These are phyloP conservation scores for Cicer cuneatum DNA, from an alignment of 306 rosid genomes.

Conservation along the genomic window DNA sequence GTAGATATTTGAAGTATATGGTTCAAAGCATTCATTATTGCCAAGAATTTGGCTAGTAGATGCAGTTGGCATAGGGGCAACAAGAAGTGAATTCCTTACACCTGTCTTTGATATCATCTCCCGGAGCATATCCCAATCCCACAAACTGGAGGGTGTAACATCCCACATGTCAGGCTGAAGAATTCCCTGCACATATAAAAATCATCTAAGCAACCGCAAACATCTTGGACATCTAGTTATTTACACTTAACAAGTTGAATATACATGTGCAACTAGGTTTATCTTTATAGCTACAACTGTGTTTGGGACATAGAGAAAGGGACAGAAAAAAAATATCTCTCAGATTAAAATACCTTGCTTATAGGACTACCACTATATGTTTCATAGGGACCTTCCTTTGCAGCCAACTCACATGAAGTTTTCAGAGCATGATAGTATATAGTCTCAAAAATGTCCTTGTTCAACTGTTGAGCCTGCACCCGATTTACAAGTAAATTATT, in stretches of 20 bases:
- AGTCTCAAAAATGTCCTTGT: slow-evolving; percentile 91
- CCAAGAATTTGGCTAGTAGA: slow-evolving; percentile 95
- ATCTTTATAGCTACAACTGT: slow-evolving; percentile 7
- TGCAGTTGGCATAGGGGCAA: slow-evolving; percentile 94
- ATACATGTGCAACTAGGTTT: not conserved
- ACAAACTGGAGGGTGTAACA: slow-evolving; percentile 67
- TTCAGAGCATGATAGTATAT: slow-evolving; percentile 86
- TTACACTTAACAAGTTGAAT: not conserved
- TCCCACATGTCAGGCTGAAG: slow-evolving; percentile 94
- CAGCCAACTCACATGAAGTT: slow-evolving; percentile 79
- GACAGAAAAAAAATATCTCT: not conserved
- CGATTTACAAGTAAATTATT: slow-evolving; percentile 31
- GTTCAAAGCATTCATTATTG: slow-evolving; percentile 94
- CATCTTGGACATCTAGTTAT: not conserved
- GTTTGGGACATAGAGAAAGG: not conserved
- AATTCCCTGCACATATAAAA: slow-evolving; percentile 63
- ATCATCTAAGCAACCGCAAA: slow-evolving; percentile 18
- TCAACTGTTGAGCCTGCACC: slow-evolving; percentile 87
- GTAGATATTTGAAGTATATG: slow-evolving; percentile 89
- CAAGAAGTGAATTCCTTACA: slow-evolving; percentile 85
- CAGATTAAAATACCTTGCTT: slow-evolving; percentile 66
- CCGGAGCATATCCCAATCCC: slow-evolving; percentile 77
- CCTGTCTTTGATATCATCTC: slow-evolving; percentile 62
- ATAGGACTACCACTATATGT: slow-evolving; percentile 82
- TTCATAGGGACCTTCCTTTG: slow-evolving; percentile 78